Base-by-base conservation (phyloP, 495 filamentous ascomycete species). In the Penicillium goetzii region DNA sequence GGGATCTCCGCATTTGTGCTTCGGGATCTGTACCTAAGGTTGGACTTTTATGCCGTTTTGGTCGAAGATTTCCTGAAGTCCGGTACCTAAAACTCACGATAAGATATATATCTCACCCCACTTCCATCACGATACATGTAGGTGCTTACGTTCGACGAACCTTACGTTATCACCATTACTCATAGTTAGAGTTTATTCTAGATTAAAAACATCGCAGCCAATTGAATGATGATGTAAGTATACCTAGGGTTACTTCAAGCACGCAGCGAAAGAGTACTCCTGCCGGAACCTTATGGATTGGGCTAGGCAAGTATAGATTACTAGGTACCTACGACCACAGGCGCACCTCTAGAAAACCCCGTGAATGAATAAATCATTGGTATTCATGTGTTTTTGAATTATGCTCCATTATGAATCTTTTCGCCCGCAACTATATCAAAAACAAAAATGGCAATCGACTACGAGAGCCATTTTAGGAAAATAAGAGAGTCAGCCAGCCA, bases 361-460 rank as follows among this genome's bases (percentile, higher is more conserved):
- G 12, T 17, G 21, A 28, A 3, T 15, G 25, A 51, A 28, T 12
- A 10, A 51, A 51, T 51, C 47, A 51, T 51, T 21, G 19, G 25
- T 51, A 28, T 51, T 30, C 47, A 49, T 51, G 15, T 30, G 47
- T n/a, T 63, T 63, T 58, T 19, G 50, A 53, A 12, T 45, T 55
- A 43, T 51, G 36, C 30, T 54, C 54, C 36, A 64, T 43, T 47
- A 51, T 59, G 32, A 36, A 19, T 49, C 55, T 36, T 38, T 60
- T 64, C 60, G 65, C 60, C 60, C 54, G 51, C 25, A 66, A 61
- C 26, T 50, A 59, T 14, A 61, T 33, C 43, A 36, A 38, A 58
- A 50, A 61, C 61, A 32, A 53, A 34, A 23, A 12, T 47, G 33
- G 38, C 55, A 45, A 57, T 30, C 5, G 10, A 17, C 17, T 41